phyloP scores from a whole-genome alignment of 257 asterid species.

The Nemophila menziesii region DNA sequence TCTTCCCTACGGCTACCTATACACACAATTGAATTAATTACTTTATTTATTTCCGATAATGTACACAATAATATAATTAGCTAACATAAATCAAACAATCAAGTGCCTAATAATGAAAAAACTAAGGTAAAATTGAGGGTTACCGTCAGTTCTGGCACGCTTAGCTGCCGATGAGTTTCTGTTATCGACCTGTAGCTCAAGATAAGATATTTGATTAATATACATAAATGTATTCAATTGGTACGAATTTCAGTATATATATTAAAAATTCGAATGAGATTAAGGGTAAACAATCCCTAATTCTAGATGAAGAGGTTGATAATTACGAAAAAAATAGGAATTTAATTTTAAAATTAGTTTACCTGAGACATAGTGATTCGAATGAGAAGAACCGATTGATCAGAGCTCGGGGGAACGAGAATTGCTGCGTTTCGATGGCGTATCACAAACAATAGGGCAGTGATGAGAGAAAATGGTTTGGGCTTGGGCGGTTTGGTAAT shows the following conservation, averaged over 20 bases:
- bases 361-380: constrained; percentile 1
- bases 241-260: not conserved
- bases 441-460: not conserved
- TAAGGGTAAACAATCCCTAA: not conserved
- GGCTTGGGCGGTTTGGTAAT: not conserved
- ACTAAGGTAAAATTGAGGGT: not conserved
- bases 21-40: too few relatives aligned
- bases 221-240: not conserved
- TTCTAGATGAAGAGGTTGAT: not conserved
- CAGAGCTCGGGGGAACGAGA: not conserved
- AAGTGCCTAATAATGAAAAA: not conserved
- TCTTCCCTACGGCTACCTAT: constrained; percentile 91
- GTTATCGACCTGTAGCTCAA: constrained; percentile 46
- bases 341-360: not conserved
- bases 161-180: constrained; percentile 74
- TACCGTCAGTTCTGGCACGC: constrained; percentile 83
- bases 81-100: not conserved
- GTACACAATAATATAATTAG: too few relatives aligned
- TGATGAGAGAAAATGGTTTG: not conserved
- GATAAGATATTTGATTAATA: too few relatives aligned
- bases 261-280: not conserved
- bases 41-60: too few relatives aligned
- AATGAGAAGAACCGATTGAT: not conserved
- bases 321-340: not conserved
- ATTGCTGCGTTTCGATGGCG: not conserved